Conservation (phyloP, 2,329 filamentous ascomycete genomes). For the Tolypocladium tropicale region DNA sequence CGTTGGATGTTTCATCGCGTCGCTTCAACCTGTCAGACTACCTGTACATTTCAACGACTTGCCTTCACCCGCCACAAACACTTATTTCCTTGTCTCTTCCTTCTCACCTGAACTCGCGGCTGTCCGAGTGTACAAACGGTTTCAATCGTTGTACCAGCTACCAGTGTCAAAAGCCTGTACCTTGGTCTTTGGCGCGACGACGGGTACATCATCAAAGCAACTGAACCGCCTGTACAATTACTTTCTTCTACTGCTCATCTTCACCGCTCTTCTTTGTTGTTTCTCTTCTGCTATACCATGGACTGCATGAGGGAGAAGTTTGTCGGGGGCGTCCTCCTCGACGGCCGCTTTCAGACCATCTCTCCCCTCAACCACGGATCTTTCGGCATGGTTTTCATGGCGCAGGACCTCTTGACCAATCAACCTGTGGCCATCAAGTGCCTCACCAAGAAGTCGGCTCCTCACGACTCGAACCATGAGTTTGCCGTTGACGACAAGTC, state of each 20-base stretch:
- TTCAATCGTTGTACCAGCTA: conserved; percentile 1
- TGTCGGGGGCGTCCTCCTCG: conserved; percentile 66
- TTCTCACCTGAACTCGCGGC: conserved; percentile 10
- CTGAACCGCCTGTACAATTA: conserved; percentile 18
- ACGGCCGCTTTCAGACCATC: conserved; percentile 83
- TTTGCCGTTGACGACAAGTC: conserved; percentile 74
- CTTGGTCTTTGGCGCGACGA: conserved; percentile 1
- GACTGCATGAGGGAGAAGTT: conserved; percentile 83
- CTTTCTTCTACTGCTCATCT: conserved; percentile 8
- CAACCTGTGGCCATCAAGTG: conserved; percentile 92
- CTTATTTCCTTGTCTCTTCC: conserved; percentile 4
- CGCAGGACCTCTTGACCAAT: conserved; percentile 66
- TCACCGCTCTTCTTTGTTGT: conserved; percentile 5
- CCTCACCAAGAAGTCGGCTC: conserved; percentile 69
- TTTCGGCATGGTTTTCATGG: conserved; percentile 97
- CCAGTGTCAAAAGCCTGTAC: not conserved
- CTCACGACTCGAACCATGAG: conserved; percentile 47
- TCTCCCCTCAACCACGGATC: conserved; percentile 96
- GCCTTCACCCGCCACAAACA: conserved; percentile 7
- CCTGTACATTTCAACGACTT: conserved; percentile 23
- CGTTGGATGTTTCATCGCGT: conserved; percentile 12
- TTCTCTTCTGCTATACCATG: conserved; percentile 42
- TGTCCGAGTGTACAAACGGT: not conserved
- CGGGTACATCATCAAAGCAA: conserved; percentile 7
- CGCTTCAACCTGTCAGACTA: conserved; percentile 12